Conservation (phyloP, 2,329 filamentous ascomycete species). For the Alternaria postmessia region DNA sequence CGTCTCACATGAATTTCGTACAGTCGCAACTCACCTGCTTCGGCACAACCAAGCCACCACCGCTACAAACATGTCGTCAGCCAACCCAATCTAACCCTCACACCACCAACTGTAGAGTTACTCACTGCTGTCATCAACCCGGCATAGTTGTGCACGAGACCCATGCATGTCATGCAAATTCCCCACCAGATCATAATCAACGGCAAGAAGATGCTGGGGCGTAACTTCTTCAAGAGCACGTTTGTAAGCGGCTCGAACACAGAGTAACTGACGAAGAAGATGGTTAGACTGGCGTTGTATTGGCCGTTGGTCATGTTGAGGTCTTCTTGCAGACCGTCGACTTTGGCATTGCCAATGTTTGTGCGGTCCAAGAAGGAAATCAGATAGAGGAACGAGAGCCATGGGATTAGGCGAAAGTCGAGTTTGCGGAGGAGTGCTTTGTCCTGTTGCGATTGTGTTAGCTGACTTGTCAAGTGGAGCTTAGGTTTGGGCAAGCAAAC, state of each 20-base stretch:
- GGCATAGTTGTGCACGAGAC: constrained; percentile 69
- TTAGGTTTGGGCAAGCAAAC: not conserved
- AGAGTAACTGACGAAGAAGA: constrained; percentile 88
- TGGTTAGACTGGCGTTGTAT: constrained; percentile 79
- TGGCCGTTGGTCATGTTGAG: constrained; percentile 68
- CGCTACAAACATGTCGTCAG: constrained; percentile 29
- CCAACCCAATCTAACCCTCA: not conserved
- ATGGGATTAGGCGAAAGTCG: constrained; percentile 68
- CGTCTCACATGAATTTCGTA: no score
- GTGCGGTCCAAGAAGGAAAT: constrained; percentile 75
- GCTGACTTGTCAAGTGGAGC: not conserved
- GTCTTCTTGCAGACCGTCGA: constrained; percentile 65
- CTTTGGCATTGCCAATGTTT: constrained; percentile 78
- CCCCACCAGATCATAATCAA: constrained; percentile 77
- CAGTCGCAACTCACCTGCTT: constrained; percentile 62
- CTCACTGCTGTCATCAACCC: constrained; percentile 68
- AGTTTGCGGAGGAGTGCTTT: constrained; percentile 69
- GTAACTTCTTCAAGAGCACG: constrained; percentile 76
- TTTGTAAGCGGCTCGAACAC: constrained; percentile 82
- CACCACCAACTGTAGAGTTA: not conserved
- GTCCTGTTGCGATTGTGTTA: constrained; percentile 58
- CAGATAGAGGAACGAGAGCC: constrained; percentile 75
- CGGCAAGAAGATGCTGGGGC: constrained; percentile 81
- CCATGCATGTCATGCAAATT: constrained; percentile 72
- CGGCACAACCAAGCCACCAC: constrained; percentile 74